Conservation (phyloP, 2,329 filamentous ascomycete species). For the Penicillium sp. region DNA sequence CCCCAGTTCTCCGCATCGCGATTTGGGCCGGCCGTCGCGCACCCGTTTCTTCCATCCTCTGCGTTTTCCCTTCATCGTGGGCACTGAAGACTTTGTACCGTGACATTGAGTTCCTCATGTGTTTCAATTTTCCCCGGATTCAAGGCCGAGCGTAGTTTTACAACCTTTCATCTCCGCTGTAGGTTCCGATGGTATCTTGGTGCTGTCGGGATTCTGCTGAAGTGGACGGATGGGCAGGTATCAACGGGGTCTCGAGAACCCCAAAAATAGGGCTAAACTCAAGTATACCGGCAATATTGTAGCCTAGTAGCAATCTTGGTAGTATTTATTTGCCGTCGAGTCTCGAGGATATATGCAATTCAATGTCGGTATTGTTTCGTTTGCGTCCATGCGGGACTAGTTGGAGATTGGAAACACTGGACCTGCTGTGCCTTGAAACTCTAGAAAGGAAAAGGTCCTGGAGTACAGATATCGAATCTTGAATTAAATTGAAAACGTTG, state of each 20-base stretch:
- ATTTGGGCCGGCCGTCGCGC: constrained; percentile 21
- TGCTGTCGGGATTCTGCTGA: too few species aligned
- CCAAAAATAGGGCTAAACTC: too few species aligned
- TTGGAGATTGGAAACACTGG: not conserved
- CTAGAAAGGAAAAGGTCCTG: not conserved
- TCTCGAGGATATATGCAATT: not conserved
- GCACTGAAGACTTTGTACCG: not conserved
- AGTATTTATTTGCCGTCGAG: not conserved
- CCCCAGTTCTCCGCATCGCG: constrained; percentile 23
- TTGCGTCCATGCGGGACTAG: not conserved
- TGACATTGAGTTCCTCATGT: not conserved
- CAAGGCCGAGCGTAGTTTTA: not conserved
- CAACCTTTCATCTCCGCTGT: not conserved
- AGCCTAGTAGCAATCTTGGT: too few species aligned
- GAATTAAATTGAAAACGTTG: not conserved
- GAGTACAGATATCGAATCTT: too few species aligned
- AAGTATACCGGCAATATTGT: too few species aligned
- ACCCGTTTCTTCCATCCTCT: constrained; percentile 9
- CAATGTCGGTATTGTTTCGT: not conserved
- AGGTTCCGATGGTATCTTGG: too few species aligned
- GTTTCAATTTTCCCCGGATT: constrained; percentile 11
- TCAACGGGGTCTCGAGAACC: too few species aligned
- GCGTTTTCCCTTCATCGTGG: not conserved
- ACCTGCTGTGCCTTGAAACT: not conserved
- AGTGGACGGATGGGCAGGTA: too few species aligned